These are phyloP conservation scores for Knoxia roxburghii DNA, from an alignment of 257 asterid genomes.

Conservation along the genomic window DNA sequence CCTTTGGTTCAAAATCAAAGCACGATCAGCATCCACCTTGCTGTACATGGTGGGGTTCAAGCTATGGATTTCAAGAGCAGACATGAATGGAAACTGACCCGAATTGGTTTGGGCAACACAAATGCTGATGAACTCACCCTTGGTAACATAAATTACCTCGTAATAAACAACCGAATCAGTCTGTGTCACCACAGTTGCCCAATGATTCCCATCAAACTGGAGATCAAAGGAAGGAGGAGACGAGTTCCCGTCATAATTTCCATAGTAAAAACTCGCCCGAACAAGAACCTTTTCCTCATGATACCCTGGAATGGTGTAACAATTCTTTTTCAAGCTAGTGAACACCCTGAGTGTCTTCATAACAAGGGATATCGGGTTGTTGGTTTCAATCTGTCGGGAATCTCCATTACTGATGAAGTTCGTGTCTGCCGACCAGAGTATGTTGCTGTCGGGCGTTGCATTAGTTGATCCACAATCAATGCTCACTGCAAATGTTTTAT, in stretches of 20 bases:
- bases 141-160: constrained; percentile 42
- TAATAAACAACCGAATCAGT: constrained; percentile 8
- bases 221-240: constrained; percentile 57
- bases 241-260: constrained; percentile 51
- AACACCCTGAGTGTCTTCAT: constrained; percentile 52
- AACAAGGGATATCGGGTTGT: constrained; percentile 23
- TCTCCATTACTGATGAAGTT: constrained; percentile 19
- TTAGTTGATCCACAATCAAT: constrained; percentile 45
- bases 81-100: constrained; percentile 52
- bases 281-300: constrained; percentile 32
- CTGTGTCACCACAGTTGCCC: constrained; percentile 36
- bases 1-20: constrained; percentile 30
- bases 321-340: constrained; percentile 36
- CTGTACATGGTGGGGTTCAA: constrained; percentile 44
- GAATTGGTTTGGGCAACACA: constrained; percentile 49
- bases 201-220: constrained; percentile 48
- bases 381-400: constrained; percentile 18
- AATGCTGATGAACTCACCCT: constrained; percentile 27
- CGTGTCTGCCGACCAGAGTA: constrained; percentile 28
- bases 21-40: constrained; percentile 12
- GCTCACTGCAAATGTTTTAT: no score
- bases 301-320: constrained; percentile 29
- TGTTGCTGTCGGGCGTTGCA: constrained; percentile 4
- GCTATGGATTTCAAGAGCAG: constrained; percentile 52
- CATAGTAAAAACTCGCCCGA: constrained; percentile 60